Evolutionary conservation across 495 filamentous ascomycete genomes (phyloP).

Genomic region (Xylaria palmicola): DNA sequence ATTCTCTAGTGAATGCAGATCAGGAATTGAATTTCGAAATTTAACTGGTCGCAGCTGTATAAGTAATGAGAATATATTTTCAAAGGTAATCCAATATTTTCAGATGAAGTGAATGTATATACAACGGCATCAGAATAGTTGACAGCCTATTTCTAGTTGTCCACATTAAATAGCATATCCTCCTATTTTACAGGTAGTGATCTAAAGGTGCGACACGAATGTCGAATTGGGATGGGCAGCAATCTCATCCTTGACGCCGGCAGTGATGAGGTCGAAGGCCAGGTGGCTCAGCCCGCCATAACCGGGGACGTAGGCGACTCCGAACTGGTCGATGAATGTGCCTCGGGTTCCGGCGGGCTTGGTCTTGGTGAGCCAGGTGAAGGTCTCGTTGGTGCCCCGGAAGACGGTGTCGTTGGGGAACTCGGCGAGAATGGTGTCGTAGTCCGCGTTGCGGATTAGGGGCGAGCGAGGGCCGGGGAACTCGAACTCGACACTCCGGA

Average conservation of each 20-base stretch:
- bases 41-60: neutral
- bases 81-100: neutral
- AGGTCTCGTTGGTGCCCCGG: conserved; percentile 9
- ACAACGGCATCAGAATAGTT: neutral
- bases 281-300: conserved; percentile 3
- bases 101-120: neutral
- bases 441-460: conserved; percentile 16
- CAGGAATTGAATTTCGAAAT: no score
- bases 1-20: neutral
- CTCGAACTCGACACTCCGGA: conserved; percentile 14
- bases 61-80: neutral
- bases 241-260: neutral
- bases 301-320: neutral
- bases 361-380: conserved; percentile 15
- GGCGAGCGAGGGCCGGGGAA: conserved; percentile 12
- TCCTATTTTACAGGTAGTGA: neutral
- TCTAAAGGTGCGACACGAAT: neutral
- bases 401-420: conserved; percentile 19
- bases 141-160: neutral
- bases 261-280: conserved; percentile 11
- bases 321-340: conserved; percentile 4
- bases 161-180: neutral
- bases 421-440: conserved; percentile 13
- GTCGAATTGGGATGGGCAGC: neutral
- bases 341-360: conserved; percentile 18